These are phyloP conservation scores for Plasmodium coatneyi DNA, from an alignment of 169 alveolate genomes.

Conservation along the genomic window DNA sequence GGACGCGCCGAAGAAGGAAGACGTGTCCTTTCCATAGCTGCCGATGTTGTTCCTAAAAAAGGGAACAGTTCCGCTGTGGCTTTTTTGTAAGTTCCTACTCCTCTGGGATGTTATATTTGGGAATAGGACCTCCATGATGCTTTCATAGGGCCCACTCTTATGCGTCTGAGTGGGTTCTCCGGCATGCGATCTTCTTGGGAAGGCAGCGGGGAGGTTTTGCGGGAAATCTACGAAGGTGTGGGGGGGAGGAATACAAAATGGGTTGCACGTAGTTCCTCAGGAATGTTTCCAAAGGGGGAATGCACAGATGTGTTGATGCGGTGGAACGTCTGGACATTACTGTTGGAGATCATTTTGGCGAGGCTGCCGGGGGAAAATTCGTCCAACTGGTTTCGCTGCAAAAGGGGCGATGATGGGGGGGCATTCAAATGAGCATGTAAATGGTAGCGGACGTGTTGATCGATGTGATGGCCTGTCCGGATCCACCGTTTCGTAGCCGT, in stretches of 20 bases:
- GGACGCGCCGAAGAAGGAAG: conserved; percentile 7
- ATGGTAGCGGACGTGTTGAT: neutral
- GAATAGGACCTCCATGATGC: conserved; percentile 59
- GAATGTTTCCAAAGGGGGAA: neutral
- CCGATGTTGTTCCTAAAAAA: neutral
- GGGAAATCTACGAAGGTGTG: neutral
- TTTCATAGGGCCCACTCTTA: conserved; percentile 45
- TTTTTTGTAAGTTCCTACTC: neutral
- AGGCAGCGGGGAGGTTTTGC: neutral
- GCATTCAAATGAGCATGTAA: neutral
- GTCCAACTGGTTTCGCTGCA: conserved; percentile 1
- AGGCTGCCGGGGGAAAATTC: neutral
- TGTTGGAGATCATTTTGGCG: conserved; percentile 14
- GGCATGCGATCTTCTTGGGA: neutral
- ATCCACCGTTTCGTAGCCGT: neutral
- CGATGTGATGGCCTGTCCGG: too few species aligned
- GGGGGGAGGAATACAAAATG: neutral
- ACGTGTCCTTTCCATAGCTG: conserved; percentile 21
- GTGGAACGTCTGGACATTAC: neutral
- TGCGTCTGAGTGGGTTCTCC: neutral
- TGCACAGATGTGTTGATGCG: neutral
- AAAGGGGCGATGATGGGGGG: neutral
- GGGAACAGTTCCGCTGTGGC: neutral
- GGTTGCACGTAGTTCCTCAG: neutral
- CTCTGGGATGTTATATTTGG: conserved; percentile 35